These are phyloP conservation scores for Dendrocalamus latiflorus DNA, from an alignment of 202 grass and related monocot genomes.

Conservation along the genomic window DNA sequence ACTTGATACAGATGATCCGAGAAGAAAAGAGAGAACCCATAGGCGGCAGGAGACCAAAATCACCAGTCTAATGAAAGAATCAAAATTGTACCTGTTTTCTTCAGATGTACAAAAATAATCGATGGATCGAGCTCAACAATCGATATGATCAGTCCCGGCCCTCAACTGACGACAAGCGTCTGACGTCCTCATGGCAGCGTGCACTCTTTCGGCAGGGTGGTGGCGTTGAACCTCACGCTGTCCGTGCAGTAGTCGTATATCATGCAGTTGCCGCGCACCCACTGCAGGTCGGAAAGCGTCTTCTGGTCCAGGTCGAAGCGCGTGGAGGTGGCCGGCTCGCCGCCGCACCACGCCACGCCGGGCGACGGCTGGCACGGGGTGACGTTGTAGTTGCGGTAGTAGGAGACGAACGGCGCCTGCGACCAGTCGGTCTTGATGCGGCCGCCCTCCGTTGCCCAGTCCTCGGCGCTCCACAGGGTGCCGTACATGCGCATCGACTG, in stretches of 20 bases:
- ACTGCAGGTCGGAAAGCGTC: slow-evolving; percentile 31
- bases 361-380: slow-evolving; percentile 15
- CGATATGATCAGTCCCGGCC: no score
- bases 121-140: no score
- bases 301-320: slow-evolving; percentile 27
- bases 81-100: slow-evolving; percentile 27
- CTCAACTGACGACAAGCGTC: neutral
- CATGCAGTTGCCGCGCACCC: slow-evolving; percentile 27
- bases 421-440: slow-evolving; percentile 68
- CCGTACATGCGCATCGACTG: slow-evolving; percentile 49
- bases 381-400: slow-evolving; percentile 40
- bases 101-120: slow-evolving; percentile 36
- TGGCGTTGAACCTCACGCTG: slow-evolving; percentile 30
- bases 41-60: neutral
- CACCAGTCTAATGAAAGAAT: slow-evolving; percentile 43
- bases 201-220: slow-evolving; percentile 46
- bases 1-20: slow-evolving; percentile 8
- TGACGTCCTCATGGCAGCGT: no score
- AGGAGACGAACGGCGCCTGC: slow-evolving; percentile 48
- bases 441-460: slow-evolving; percentile 82
- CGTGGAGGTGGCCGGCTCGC: slow-evolving; percentile 26
- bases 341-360: slow-evolving; percentile 26
- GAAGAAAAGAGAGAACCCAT: neutral
- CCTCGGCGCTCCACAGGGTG: slow-evolving; percentile 88
- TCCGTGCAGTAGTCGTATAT: slow-evolving; percentile 70